These are phyloP conservation scores for Colletotrichum sojae DNA, from an alignment of 2,329 filamentous ascomycete genomes.

Conservation along the genomic window DNA sequence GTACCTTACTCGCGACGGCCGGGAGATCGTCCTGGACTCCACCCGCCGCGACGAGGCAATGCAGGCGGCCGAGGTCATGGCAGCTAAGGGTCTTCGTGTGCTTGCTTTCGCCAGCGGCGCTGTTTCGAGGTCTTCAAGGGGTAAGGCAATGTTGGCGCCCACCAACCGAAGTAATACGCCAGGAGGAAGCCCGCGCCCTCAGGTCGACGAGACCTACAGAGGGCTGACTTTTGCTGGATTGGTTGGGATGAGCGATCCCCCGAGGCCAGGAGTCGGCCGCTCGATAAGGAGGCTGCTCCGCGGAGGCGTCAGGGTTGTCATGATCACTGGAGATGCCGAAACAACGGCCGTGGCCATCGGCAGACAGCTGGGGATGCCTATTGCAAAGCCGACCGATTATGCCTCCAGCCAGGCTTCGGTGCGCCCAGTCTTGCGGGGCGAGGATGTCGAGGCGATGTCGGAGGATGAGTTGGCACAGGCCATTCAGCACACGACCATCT, in stretches of 20 bases:
- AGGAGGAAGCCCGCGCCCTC: conserved; percentile 52
- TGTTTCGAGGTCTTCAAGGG: conserved; percentile 63
- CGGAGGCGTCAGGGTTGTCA: conserved; percentile 96
- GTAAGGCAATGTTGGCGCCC: conserved; percentile 53
- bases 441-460: conserved; percentile 94
- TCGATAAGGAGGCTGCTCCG: conserved; percentile 93
- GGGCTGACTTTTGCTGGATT: conserved; percentile 91
- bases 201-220: conserved; percentile 77
- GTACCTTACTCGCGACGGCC: conserved; percentile 87
- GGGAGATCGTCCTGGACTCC: conserved; percentile 88
- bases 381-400: conserved; percentile 70
- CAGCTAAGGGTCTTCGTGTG: conserved; percentile 88
- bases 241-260: conserved; percentile 98
- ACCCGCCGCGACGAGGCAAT: conserved; percentile 80
- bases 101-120: conserved; percentile 93
- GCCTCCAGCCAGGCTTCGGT: conserved; percentile 70
- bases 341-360: conserved; percentile 95
- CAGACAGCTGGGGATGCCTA: conserved; percentile 93
- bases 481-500: conserved; percentile 91
- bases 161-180: conserved; percentile 68
- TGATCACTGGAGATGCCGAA: conserved; percentile 98
- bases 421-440: conserved; percentile 84
- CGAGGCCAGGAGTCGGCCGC: conserved; percentile 88
- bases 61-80: conserved; percentile 88
- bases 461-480: conserved; percentile 87